Evolutionary conservation across 2,329 filamentous ascomycete genomes (phyloP).

Genomic region (Akanthomyces muscarius): DNA sequence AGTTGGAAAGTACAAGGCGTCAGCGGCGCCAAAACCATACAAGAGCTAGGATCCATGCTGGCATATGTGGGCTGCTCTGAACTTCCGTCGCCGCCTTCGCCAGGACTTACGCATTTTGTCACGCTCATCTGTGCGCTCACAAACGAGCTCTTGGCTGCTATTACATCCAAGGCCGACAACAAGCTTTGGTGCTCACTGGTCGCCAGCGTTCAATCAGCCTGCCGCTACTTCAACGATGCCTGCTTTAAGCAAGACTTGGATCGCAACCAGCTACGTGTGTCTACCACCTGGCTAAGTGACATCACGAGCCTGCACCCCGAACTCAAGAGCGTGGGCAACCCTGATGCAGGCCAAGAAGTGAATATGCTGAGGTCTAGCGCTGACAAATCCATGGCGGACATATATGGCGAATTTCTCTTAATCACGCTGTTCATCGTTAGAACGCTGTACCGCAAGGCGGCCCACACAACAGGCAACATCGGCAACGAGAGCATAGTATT

Average conservation of each 20-base stretch:
- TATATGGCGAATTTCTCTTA: conserved; percentile 35
- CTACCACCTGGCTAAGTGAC: conserved; percentile 25
- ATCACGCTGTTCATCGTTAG: conserved; percentile 35
- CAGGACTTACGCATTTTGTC: conserved; percentile 38
- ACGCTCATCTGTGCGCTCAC: conserved; percentile 35
- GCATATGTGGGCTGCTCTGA: conserved; percentile 48
- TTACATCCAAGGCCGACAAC: conserved; percentile 31
- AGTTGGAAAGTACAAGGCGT: conserved; percentile 22
- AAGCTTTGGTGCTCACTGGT: conserved; percentile 37
- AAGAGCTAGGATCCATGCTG: conserved; percentile 40
- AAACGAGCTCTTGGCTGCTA: conserved; percentile 33
- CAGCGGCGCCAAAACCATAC: conserved; percentile 28
- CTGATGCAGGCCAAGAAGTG: neutral
- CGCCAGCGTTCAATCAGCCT: conserved; percentile 33
- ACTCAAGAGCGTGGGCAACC: conserved; percentile 23
- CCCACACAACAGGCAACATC: conserved; percentile 25
- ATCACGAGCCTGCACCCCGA: conserved; percentile 28
- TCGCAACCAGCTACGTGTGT: conserved; percentile 21
- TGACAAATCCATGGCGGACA: conserved; percentile 1
- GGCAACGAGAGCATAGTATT: conserved; percentile 24
- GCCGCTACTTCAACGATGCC: conserved; percentile 40
- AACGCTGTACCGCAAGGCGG: conserved; percentile 40
- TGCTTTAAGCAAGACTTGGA: conserved; percentile 28
- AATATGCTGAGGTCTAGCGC: conserved; percentile 21
- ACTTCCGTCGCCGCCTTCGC: conserved; percentile 25